A percentile compares a stretch with the other conserved stretches of the same genome.
These are phyloP conservation scores for Pythium phragmitis DNA, from an alignment of 352 stramenopile genomes.

Conservation along the genomic window DNA sequence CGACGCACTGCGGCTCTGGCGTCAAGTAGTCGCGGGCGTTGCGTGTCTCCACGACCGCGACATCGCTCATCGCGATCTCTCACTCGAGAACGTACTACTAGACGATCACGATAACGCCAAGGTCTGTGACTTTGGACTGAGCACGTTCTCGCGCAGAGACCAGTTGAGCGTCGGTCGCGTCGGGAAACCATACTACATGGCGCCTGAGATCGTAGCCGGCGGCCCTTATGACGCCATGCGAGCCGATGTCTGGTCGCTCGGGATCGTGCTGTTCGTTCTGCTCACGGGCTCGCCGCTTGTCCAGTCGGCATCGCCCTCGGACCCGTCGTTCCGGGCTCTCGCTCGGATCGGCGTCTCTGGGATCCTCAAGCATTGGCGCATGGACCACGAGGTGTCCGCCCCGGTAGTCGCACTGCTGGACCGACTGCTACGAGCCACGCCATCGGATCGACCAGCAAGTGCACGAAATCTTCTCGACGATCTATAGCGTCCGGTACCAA, in stretches of 20 bases:
- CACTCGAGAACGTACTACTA: background rate
- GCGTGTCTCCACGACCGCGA: background rate
- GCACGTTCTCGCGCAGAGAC: background rate
- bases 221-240: background rate
- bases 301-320: constrained; percentile 33
- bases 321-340: constrained; percentile 35
- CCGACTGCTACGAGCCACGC: background rate
- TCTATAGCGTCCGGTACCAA: too few species aligned
- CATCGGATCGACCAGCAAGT: background rate
- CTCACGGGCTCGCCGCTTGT: constrained; percentile 49
- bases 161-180: background rate
- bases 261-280: constrained; percentile 61
- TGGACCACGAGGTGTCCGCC: constrained; percentile 16
- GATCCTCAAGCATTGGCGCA: constrained; percentile 36
- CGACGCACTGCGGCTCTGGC: constrained; percentile 2
- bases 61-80: background rate
- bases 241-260: constrained; percentile 55
- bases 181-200: constrained; percentile 1
- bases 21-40: background rate
- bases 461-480: background rate
- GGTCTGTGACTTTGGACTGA: constrained; percentile 2
- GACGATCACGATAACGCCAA: background rate
- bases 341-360: constrained; percentile 28
- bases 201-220: background rate
- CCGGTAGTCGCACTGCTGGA: background rate